phyloP scores from a whole-genome alignment of 805 yeast genomes.

The Lipomyces japonicus region DNA sequence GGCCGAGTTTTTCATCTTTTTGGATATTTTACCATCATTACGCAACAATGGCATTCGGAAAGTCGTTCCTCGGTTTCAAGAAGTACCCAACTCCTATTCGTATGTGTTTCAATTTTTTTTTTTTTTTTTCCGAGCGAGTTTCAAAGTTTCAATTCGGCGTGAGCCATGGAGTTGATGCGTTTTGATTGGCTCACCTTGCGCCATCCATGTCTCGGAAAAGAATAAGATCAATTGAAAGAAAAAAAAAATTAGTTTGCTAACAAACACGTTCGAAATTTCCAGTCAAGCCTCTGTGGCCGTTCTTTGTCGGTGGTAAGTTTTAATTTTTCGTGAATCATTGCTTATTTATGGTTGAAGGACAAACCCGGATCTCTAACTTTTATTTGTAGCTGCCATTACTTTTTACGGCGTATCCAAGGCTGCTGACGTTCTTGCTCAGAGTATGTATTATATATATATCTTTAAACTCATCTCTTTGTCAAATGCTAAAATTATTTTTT shows the following conservation, averaged over 20 bases:
- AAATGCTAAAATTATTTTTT: background rate
- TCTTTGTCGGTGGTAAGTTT: conserved; percentile 72
- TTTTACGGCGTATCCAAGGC: conserved; percentile 68
- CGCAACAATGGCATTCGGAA: background rate
- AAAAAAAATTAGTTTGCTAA: conserved; percentile 1
- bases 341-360: background rate
- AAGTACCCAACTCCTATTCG: conserved; percentile 35
- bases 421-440: conserved; percentile 61
- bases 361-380: background rate
- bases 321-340: background rate
- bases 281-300: conserved; percentile 82
- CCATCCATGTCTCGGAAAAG: background rate
- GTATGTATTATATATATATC: conserved; percentile 35
- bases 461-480: background rate
- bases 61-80: conserved; percentile 11
- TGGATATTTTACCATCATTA: background rate
- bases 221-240: background rate
- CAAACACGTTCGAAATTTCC: conserved; percentile 10
- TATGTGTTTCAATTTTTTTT: conserved; percentile 20
- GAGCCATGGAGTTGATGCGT: background rate
- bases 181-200: conserved; percentile 12
- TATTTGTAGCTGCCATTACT: conserved; percentile 47
- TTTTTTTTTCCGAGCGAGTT: background rate
- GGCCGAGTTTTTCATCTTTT: too few relatives aligned
- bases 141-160: background rate